Base-by-base conservation (phyloP, 352 stramenopile species). In the Pythium volutum region DNA sequence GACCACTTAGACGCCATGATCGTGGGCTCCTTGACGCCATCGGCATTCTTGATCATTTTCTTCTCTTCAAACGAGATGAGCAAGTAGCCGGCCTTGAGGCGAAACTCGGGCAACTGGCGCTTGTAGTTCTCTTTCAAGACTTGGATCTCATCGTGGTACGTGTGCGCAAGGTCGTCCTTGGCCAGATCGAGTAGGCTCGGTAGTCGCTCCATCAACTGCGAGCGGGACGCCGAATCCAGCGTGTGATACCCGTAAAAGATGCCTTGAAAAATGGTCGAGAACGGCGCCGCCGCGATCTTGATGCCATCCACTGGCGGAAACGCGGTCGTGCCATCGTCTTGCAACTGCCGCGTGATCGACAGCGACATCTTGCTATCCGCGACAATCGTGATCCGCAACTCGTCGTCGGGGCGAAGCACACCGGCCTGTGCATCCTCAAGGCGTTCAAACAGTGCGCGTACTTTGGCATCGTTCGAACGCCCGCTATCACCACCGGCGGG, bases 51-150 rank as follows among this genome's bases (percentile, higher is more conserved):
- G 25, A 67, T 77, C 41, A 66, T 54, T 48, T 75, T 76, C 29
- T 67, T 69, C 66, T 92, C 90, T 64, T 89, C 82, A 36, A 88
- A 89, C 14, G 82, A 87, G 54, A 93, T 81, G 0, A 70, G 73
- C 50, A 93, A 58, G 55, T 93, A 93, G 0, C 84, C 84, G 10
- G 88, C 84, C 59, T 93, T 93, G 20, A 93, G 75, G 16, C 84
- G 81, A 42, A 89, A 88, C 52, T 91, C 81, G 0, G 84, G 84
- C 23, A 80, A 77, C 46, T 91, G 80, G 0, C 84, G 81, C 54
- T 91, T 89, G 69, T 93, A 93, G 59, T 93, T 93, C 56, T 93
- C 84, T 26, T 84, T 84, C 14, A 93, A 64, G 8, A 87, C 71
- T 39, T 87, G 73, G 48, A 93, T 93, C 39, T 93, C 84, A 36